Percentiles rank a stretch among this genome's conserved stretches.
Conservation (phyloP, 2,329 filamentous ascomycete species). For the Lojkania enalia region DNA sequence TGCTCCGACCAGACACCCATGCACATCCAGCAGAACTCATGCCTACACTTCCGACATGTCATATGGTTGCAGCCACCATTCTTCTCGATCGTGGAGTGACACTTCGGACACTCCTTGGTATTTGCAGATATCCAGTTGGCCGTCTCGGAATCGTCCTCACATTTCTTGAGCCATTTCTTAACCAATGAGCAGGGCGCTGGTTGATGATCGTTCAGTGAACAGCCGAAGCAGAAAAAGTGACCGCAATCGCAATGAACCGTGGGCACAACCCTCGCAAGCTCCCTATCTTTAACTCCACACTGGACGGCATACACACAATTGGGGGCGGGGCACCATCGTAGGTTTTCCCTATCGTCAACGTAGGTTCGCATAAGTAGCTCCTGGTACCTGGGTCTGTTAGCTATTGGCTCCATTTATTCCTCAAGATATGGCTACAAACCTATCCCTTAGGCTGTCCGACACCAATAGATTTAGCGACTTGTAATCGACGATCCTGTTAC, state of each 20-base stretch:
- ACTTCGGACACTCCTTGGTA: conserved; percentile 96
- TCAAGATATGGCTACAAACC: conserved; percentile 44
- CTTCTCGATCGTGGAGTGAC: conserved; percentile 97
- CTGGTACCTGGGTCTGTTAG: conserved; percentile 66
- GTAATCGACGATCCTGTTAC: conserved; percentile 88
- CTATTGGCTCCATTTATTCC: not conserved
- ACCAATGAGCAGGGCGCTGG: conserved; percentile 89
- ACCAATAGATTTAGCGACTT: conserved; percentile 81
- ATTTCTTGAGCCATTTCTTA: conserved; percentile 97
- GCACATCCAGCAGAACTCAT: conserved; percentile 99
- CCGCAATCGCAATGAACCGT: conserved; percentile 86
- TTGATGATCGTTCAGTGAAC: conserved; percentile 85
- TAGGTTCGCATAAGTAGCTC: conserved; percentile 89
- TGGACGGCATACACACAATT: conserved; percentile 94
- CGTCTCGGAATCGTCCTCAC: conserved; percentile 96
- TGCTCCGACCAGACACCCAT: conserved; percentile 99
- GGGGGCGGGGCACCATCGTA: conserved; percentile 98
- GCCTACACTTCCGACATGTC: conserved; percentile 93
- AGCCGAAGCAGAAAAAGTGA: conserved; percentile 93
- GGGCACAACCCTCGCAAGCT: conserved; percentile 81
- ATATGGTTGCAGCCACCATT: conserved; percentile 98
- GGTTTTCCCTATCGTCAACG: conserved; percentile 91
- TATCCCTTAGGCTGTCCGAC: conserved; percentile 58
- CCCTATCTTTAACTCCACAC: conserved; percentile 84
- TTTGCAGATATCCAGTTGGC: conserved; percentile 99